These are phyloP conservation scores for Blechomonas ayalai DNA, from an alignment of 208 protist genomes.

Conservation along the genomic window DNA sequence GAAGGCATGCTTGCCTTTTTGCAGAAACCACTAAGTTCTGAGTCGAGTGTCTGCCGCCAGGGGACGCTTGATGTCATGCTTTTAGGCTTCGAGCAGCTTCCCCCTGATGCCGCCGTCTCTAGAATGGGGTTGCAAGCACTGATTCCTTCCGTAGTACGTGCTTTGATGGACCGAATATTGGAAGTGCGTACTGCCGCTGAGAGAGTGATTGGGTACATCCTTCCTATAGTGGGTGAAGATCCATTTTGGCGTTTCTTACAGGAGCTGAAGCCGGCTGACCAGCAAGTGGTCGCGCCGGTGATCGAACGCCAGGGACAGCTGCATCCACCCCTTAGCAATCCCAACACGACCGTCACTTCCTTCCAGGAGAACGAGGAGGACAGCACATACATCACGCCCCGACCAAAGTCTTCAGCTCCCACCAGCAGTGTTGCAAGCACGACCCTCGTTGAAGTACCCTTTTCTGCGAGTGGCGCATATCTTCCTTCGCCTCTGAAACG, in stretches of 20 bases:
- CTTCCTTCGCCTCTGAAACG: too few relatives aligned
- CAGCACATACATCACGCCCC: too few relatives aligned
- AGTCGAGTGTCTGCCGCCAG: slow-evolving; percentile 68
- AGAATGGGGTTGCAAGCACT: slow-evolving; percentile 35
- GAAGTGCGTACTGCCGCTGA: slow-evolving; percentile 75
- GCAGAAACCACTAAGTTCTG: slow-evolving; percentile 62
- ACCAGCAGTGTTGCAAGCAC: too few relatives aligned
- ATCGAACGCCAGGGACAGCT: slow-evolving; percentile 67
- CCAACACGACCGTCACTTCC: background rate
- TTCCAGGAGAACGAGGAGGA: slow-evolving; percentile 19
- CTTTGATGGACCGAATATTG: slow-evolving; percentile 77
- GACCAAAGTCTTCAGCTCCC: too few relatives aligned
- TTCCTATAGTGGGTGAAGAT: slow-evolving; percentile 60
- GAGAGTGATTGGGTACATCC: slow-evolving; percentile 55
- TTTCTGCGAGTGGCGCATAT: too few relatives aligned
- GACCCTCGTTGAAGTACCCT: too few relatives aligned
- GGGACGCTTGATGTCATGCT: slow-evolving; percentile 69
- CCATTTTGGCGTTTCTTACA: slow-evolving; percentile 38
- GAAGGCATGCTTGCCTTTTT: slow-evolving; percentile 55
- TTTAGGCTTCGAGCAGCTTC: slow-evolving; percentile 46
- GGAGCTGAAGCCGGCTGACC: slow-evolving; percentile 71
- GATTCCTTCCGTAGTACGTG: slow-evolving; percentile 40
- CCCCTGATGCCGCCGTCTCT: slow-evolving; percentile 28
- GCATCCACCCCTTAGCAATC: slow-evolving; percentile 9
- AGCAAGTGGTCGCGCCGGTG: slow-evolving; percentile 53